phyloP scores from a whole-genome alignment of 768 basidiomycete species.

The Xerocomus brunneocitrinus region DNA sequence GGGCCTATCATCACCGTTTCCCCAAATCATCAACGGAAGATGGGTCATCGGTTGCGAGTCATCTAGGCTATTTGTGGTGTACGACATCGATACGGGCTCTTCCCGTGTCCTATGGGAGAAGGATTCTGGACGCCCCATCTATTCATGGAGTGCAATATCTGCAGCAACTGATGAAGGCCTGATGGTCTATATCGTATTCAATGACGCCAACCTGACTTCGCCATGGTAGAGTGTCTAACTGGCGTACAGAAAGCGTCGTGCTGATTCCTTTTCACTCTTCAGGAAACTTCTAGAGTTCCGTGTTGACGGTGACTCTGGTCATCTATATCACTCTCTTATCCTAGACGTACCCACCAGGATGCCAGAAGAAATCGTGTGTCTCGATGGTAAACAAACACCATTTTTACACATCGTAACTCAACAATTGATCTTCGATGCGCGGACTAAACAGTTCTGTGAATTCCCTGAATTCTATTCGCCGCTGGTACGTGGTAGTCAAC shows the following conservation, averaged over 20 bases:
- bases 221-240: not conserved
- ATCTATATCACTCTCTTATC: not conserved
- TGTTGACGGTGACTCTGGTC: not conserved
- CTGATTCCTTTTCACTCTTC: not conserved
- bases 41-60: not conserved
- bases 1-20: not conserved
- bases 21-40: not conserved
- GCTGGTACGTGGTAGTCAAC: not conserved
- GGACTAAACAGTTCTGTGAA: not conserved
- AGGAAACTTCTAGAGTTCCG: not conserved
- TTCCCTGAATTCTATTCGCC: not conserved
- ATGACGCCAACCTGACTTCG: not conserved
- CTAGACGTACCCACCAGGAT: not conserved
- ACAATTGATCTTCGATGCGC: not conserved
- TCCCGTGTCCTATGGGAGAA: not conserved
- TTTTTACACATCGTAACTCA: not conserved
- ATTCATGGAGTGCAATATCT: not conserved
- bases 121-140: not conserved
- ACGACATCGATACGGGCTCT: not conserved
- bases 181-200: not conserved
- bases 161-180: not conserved
- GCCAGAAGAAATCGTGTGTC: not conserved
- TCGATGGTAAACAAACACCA: not conserved
- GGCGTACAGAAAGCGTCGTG: not conserved
- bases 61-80: not conserved